Percentiles rank a stretch among this genome's conserved stretches.
Evolutionary conservation across 176 grass and related monocot species (phyloP).

Genomic region (Zea luxurians): DNA sequence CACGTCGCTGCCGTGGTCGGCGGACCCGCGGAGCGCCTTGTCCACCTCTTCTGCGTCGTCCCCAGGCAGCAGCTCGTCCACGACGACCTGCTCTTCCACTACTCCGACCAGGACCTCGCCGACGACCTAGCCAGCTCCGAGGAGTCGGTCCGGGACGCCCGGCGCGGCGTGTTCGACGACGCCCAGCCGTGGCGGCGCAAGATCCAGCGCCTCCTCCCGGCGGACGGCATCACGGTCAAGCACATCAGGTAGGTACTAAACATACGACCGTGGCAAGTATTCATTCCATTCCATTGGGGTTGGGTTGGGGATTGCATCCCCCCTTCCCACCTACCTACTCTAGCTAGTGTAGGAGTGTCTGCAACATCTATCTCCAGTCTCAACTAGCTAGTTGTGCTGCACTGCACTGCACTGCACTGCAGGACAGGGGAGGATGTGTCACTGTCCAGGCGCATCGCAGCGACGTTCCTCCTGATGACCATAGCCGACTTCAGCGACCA

Average conservation of each 20-base stretch:
- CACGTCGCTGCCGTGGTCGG: slow-evolving; percentile 53
- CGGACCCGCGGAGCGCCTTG: slow-evolving; percentile 55
- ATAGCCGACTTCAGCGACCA: slow-evolving; percentile 80
- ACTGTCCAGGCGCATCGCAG: slow-evolving; percentile 59
- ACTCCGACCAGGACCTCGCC: slow-evolving; percentile 49
- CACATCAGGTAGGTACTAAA: slow-evolving; percentile 46
- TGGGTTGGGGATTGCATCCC: too few species aligned
- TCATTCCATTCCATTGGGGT: too few species aligned
- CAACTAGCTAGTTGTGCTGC: too few species aligned
- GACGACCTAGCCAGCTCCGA: slow-evolving; percentile 46
- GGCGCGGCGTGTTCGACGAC: slow-evolving; percentile 37
- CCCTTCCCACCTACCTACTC: too few species aligned
- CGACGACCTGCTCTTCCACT: slow-evolving; percentile 59
- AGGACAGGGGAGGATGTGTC: slow-evolving; percentile 64
- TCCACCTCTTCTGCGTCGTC: slow-evolving; percentile 93
- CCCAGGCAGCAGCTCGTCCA: slow-evolving; percentile 64
- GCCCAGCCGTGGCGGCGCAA: slow-evolving; percentile 60
- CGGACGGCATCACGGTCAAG: slow-evolving; percentile 57
- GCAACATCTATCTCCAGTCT: too few species aligned
- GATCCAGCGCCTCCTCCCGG: slow-evolving; percentile 56
- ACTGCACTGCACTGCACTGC: background rate
- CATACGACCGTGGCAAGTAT: background rate
- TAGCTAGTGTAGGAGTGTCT: too few species aligned
- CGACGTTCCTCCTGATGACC: slow-evolving; percentile 68
- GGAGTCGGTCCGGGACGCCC: slow-evolving; percentile 47